Evolutionary conservation across 1,139 yeast genomes (phyloP).

Genomic region (Hansenula lynferdii): DNA sequence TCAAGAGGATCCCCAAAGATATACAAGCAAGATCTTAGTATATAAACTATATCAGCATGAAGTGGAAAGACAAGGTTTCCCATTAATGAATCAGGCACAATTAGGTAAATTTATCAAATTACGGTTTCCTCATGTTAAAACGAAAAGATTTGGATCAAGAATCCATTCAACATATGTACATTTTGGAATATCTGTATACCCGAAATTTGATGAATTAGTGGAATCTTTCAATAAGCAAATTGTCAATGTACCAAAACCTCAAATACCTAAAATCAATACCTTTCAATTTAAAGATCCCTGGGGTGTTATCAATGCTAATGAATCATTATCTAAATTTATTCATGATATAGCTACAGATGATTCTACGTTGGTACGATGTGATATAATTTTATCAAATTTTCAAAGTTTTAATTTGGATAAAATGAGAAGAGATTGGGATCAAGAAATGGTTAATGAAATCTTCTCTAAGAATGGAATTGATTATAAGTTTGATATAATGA

Average conservation of each 20-base stretch:
- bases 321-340: too few species aligned
- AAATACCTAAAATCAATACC: not conserved
- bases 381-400: not conserved
- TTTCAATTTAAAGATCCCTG: too few species aligned
- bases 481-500: not conserved
- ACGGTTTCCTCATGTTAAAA: constrained; percentile 4
- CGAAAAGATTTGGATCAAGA: constrained; percentile 15
- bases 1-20: too few species aligned
- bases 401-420: not conserved
- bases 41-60: too few species aligned
- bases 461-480: not conserved
- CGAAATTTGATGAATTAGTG: not conserved
- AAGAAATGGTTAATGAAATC: not conserved
- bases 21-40: too few species aligned
- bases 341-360: not conserved
- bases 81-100: not conserved
- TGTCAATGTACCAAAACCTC: not conserved
- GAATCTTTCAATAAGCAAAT: not conserved
- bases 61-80: not conserved
- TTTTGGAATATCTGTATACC: not conserved
- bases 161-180: constrained; percentile 13
- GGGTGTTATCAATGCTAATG: too few species aligned
- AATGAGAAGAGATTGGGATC: not conserved
- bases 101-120: constrained; percentile 17
- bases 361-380: not conserved